Evolutionary conservation across 345 rosid species (phyloP).

Genomic region (Luvunga scandens): DNA sequence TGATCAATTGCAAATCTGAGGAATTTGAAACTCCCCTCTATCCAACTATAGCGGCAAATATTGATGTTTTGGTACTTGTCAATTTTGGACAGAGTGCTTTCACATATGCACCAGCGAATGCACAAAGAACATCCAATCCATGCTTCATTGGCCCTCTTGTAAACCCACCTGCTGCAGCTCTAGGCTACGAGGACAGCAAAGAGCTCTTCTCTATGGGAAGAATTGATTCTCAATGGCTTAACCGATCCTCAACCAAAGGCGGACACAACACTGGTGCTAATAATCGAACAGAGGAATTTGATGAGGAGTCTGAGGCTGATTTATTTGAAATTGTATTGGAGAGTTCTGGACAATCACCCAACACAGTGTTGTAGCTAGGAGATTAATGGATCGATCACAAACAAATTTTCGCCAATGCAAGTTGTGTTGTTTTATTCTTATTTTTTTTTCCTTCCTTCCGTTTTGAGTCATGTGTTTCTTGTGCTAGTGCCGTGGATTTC

Average conservation of each 20-base stretch:
- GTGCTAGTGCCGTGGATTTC: slow-evolving; percentile 18
- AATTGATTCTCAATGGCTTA: slow-evolving; percentile 77
- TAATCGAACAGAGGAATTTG: slow-evolving; percentile 41
- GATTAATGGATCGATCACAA: neutral
- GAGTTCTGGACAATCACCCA: slow-evolving; percentile 42
- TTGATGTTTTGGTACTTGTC: slow-evolving; percentile 39
- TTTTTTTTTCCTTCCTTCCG: neutral
- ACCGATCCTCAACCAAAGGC: slow-evolving; percentile 37
- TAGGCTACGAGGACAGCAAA: slow-evolving; percentile 67
- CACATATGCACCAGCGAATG: slow-evolving; percentile 50
- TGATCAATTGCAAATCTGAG: slow-evolving; percentile 52
- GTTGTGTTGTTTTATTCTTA: slow-evolving; percentile 12
- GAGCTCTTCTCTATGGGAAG: slow-evolving; percentile 93
- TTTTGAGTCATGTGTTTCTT: slow-evolving; percentile 9
- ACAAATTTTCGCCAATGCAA: slow-evolving; percentile 8
- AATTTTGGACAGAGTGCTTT: slow-evolving; percentile 64
- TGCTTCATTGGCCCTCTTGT: slow-evolving; percentile 55
- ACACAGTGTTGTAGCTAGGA: slow-evolving; percentile 24
- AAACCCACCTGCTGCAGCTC: slow-evolving; percentile 45
- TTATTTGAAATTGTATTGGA: slow-evolving; percentile 83
- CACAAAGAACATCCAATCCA: slow-evolving; percentile 57
- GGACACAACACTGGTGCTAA: slow-evolving; percentile 29
- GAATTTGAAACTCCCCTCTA: slow-evolving; percentile 59
- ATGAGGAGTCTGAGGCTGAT: slow-evolving; percentile 89
- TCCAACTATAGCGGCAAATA: slow-evolving; percentile 59